Conservation (phyloP, 2,329 filamentous ascomycete species). For the Blastomyces parvus region DNA sequence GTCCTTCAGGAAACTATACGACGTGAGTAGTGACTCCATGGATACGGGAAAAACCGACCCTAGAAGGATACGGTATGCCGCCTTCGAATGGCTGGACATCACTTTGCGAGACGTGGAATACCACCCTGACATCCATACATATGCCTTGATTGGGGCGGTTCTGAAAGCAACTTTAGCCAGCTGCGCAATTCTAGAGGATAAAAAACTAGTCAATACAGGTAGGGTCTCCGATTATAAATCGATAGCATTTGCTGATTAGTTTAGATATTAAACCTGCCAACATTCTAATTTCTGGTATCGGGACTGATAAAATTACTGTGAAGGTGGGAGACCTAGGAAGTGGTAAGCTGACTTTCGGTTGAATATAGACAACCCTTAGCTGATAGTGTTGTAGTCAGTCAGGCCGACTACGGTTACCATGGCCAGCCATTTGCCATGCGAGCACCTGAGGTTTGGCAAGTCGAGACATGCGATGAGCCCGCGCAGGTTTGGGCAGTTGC, state of each 20-base stretch:
- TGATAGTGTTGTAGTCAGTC: conserved; percentile 10
- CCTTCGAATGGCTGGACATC: conserved; percentile 12
- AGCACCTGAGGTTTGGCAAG: conserved; percentile 12
- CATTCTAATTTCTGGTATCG: conserved; percentile 11
- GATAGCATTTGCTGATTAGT: conserved; percentile 10
- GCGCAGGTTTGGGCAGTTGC: conserved; percentile 12
- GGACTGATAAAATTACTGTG: conserved; percentile 7
- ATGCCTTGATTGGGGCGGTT: conserved; percentile 7
- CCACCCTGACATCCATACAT: conserved; percentile 10
- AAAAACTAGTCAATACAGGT: conserved; percentile 12
- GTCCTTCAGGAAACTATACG: conserved; percentile 13
- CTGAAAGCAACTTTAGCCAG: conserved; percentile 10
- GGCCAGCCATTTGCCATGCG: conserved; percentile 13
- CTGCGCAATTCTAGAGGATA: conserved; percentile 9
- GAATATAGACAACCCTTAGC: conserved; percentile 6
- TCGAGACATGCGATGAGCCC: conserved; percentile 7
- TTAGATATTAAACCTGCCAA: conserved; percentile 12
- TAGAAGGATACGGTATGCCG: conserved; percentile 6
- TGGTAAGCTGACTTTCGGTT: conserved; percentile 8
- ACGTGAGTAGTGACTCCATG: conserved; percentile 7
- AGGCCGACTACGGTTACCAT: conserved; percentile 2
- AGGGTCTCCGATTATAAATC: conserved; percentile 9
- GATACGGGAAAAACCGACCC: neutral
- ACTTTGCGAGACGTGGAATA: conserved; percentile 13
- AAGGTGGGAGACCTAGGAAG: conserved; percentile 14